Percentiles rank a stretch among this genome's conserved stretches.
phyloP scores from a whole-genome alignment of 371 early-diverging fungal species.

The Syncephalastrum monosporum region DNA sequence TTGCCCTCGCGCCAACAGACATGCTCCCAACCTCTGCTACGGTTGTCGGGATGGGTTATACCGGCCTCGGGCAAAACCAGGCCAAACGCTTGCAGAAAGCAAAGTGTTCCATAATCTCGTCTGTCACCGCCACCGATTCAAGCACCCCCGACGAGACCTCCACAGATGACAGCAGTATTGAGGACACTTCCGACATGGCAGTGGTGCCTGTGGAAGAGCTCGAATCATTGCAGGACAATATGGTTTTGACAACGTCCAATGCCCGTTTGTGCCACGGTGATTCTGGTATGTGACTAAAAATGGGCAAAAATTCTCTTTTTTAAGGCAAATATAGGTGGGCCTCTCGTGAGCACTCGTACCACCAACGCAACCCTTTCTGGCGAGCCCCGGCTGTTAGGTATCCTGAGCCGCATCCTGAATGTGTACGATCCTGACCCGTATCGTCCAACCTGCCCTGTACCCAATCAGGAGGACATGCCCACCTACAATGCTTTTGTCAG shows the following conservation, averaged over 20 bases:
- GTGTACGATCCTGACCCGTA: conserved; percentile 35
- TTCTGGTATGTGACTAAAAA: conserved; percentile 22
- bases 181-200: conserved; percentile 10
- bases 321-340: conserved; percentile 20
- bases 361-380: conserved; percentile 5
- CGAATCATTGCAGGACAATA: conserved; percentile 6
- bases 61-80: conserved; percentile 10
- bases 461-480: conserved; percentile 7
- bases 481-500: conserved; percentile 29
- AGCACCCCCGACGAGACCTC: too few species aligned
- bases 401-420: conserved; percentile 31
- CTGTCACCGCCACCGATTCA: background rate
- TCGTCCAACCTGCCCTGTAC: conserved; percentile 28
- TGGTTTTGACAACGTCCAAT: conserved; percentile 14
- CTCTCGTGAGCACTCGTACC: conserved; percentile 12
- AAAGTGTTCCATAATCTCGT: conserved; percentile 8
- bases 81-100: conserved; percentile 17
- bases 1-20: background rate
- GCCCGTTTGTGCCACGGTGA: conserved; percentile 37
- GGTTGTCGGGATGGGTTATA: conserved; percentile 27
- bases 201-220: background rate
- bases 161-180: background rate
- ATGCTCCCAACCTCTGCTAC: background rate
- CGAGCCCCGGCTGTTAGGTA: conserved; percentile 18
- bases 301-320: background rate